Conservation (phyloP, 306 rosid genomes). For the Prinsepia uniflora region DNA sequence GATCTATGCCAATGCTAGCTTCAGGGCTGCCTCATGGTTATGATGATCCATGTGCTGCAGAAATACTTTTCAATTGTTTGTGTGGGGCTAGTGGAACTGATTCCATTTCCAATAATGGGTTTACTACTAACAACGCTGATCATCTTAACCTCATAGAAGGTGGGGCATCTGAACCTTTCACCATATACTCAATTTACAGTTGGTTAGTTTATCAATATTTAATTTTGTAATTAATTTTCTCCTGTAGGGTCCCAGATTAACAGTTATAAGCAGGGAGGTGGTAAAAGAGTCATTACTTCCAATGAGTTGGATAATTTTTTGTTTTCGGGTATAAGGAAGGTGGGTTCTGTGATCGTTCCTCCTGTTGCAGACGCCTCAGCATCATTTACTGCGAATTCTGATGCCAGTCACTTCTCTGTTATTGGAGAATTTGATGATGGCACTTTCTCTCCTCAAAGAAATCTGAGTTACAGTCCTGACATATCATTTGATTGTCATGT, state of each 20-base stretch:
- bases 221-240: background rate
- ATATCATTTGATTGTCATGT: conserved; percentile 9
- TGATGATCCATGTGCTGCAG: background rate
- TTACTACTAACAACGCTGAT: background rate
- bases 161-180: conserved; percentile 5
- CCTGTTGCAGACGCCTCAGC: conserved; percentile 20
- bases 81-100: background rate
- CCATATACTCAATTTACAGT: background rate
- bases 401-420: conserved; percentile 21
- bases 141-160: conserved; percentile 2
- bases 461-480: conserved; percentile 20
- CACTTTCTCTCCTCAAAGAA: background rate
- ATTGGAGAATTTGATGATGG: conserved; percentile 15
- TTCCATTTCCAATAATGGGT: background rate
- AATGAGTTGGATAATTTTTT: conserved; percentile 1
- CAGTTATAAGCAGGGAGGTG: conserved; percentile 12
- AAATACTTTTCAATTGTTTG: conserved; percentile 7
- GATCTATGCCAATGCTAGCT: background rate
- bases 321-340: background rate
- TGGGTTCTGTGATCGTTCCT: conserved; percentile 13
- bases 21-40: conserved; percentile 10
- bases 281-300: conserved; percentile 5
- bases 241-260: conserved; percentile 8
- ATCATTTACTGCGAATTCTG: conserved; percentile 19
- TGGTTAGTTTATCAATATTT: background rate